A percentile compares a stretch with the other conserved stretches of the same genome.
phyloP scores from a whole-genome alignment of 2,329 filamentous ascomycete genomes.

The Dothiorella sarmentorum region DNA sequence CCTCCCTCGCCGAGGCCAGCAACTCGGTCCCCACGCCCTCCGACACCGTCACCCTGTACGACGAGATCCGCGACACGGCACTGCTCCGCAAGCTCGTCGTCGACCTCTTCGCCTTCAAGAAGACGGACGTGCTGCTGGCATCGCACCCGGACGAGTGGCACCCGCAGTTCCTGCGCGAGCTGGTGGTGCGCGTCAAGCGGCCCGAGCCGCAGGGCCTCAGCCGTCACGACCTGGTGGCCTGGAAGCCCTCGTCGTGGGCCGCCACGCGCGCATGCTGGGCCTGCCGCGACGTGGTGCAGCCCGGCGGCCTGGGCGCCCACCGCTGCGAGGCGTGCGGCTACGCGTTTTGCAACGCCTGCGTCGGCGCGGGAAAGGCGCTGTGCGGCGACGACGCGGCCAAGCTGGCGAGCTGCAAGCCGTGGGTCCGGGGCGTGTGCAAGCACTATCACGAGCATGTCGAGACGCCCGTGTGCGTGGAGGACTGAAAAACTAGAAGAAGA shows the following conservation, averaged over 20 bases:
- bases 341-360: conserved; percentile 42
- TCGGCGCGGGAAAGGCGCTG: conserved; percentile 28
- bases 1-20: conserved; percentile 45
- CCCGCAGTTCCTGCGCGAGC: conserved; percentile 45
- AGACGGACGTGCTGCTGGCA: conserved; percentile 48
- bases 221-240: conserved; percentile 40
- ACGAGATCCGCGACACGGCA: conserved; percentile 38
- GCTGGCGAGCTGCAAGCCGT: conserved; percentile 36
- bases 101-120: conserved; percentile 52
- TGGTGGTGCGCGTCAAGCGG: conserved; percentile 46
- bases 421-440: conserved; percentile 34
- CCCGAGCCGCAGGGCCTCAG: conserved; percentile 42
- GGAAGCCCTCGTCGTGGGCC: conserved; percentile 35
- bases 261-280: conserved; percentile 36
- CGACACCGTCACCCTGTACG: conserved; percentile 49
- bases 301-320: conserved; percentile 35
- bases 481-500: not conserved
- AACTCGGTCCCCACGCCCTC: conserved; percentile 49
- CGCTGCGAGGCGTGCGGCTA: conserved; percentile 41
- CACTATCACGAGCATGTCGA: conserved; percentile 39
- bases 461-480: conserved; percentile 32
- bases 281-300: conserved; percentile 40
- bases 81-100: conserved; percentile 43
- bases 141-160: conserved; percentile 49
- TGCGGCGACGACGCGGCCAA: conserved; percentile 22